These are phyloP conservation scores for Coniophora puteana DNA, from an alignment of 1,284 basidiomycete genomes.

Conservation along the genomic window DNA sequence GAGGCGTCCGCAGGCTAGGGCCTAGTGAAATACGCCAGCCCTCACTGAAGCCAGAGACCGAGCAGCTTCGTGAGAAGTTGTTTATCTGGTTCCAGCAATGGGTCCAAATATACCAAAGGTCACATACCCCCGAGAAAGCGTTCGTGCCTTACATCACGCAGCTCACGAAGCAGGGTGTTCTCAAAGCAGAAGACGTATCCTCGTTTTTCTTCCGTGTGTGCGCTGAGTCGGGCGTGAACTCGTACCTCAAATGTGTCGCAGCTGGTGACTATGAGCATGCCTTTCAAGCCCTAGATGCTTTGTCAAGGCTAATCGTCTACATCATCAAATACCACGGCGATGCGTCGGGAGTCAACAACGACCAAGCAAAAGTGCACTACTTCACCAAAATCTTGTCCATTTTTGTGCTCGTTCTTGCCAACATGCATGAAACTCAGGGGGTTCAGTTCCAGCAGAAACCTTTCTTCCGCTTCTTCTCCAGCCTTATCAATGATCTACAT, in stretches of 20 bases:
- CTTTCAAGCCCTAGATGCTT: constrained; percentile 93
- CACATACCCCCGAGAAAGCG: constrained; percentile 86
- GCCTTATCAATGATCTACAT: constrained; percentile 89
- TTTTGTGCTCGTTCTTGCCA: constrained; percentile 92
- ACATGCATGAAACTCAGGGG: constrained; percentile 93
- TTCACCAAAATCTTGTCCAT: constrained; percentile 98
- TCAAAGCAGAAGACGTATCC: constrained; percentile 95
- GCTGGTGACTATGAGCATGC: constrained; percentile 74
- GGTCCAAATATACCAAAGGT: constrained; percentile 93
- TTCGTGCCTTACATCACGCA: constrained; percentile 98
- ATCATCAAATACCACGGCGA: constrained; percentile 99
- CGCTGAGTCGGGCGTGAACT: constrained; percentile 91
- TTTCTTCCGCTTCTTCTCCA: constrained; percentile 98
- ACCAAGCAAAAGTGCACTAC: constrained; percentile 95
- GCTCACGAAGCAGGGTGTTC: constrained; percentile 92
- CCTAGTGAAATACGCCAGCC: constrained; percentile 39
- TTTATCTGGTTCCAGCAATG: constrained; percentile 87
- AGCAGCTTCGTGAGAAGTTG: constrained; percentile 68
- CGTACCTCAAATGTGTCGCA: constrained; percentile 85
- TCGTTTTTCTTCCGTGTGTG: constrained; percentile 99
- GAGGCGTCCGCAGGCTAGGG: constrained; percentile 51
- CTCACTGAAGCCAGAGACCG: constrained; percentile 62
- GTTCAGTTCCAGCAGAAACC: constrained; percentile 94
- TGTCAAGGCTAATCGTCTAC: constrained; percentile 93
- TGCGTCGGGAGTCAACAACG: constrained; percentile 82